Conservation (phyloP, 495 filamentous ascomycete species). For the Talaromyces borbonicus region DNA sequence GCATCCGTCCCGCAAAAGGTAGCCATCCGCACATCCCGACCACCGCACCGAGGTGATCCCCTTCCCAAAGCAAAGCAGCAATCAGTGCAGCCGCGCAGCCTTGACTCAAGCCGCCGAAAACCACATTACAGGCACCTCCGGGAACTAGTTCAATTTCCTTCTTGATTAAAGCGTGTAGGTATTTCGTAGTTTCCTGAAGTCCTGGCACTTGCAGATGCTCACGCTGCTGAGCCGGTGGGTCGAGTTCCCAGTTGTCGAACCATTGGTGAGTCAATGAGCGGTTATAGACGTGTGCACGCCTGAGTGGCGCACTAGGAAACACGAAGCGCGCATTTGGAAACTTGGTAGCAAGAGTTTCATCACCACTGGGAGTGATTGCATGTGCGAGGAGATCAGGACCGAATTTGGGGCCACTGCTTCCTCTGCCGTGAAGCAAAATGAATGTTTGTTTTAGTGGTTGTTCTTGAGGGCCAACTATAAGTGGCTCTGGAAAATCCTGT, state of each 20-base stretch:
- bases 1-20: constrained; percentile 33
- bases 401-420: not conserved
- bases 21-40: constrained; percentile 49
- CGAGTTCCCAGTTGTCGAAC: constrained; percentile 1
- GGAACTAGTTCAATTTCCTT: not conserved
- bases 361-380: not conserved
- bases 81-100: constrained; percentile 42
- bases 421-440: not conserved
- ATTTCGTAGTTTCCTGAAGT: not conserved
- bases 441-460: not conserved
- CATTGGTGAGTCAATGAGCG: not conserved
- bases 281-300: not conserved
- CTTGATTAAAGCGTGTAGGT: not conserved
- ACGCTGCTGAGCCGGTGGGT: not conserved
- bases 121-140: constrained; percentile 23
- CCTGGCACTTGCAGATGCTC: not conserved
- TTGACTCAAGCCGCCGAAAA: constrained; percentile 46
- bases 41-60: constrained; percentile 22
- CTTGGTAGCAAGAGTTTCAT: not conserved
- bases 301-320: not conserved
- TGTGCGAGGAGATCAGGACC: not conserved
- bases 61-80: constrained; percentile 29
- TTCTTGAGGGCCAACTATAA: not conserved
- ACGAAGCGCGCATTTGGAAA: not conserved
- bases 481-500: not conserved